Base-by-base conservation (phyloP, 352 stramenopile genomes). In the Albugo candida region DNA sequence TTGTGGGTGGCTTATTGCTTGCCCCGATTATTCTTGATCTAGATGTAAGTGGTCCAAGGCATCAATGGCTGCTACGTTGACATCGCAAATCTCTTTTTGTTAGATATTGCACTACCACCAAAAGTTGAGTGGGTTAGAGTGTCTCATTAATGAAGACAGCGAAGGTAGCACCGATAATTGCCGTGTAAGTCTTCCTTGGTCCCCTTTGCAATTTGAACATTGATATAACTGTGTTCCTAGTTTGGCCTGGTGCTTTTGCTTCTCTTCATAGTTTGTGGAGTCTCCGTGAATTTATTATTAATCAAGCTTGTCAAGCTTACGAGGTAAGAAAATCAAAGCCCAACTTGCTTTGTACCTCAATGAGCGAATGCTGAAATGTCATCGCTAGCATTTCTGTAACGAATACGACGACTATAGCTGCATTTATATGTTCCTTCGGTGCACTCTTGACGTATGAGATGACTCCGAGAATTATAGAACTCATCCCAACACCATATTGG, bases 1-100 rank as follows among this genome's bases (percentile, higher is more conserved):
- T 92, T 48, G 67, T 92, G 46, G 71, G 64, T 13, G 79, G 74
- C n/a, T 55, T 92, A 39, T 55, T 92, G 42, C 58, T 78, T 14
- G 76, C 79, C 27, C 79, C 79, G 0, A 51, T 92, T n/a, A 65
- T 86, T 18, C 88, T 92, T 46, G 75, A 92, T 46, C 57, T 75
- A 21, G 62, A 77, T 47, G 70, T 82, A 59, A 14, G 51, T 43
- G 31, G 36, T 8, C 3, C 3, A 24, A 8, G 3, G 17, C 38
- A 10, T 24, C 8, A 8, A 10, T 43, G 38, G 3, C 38, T 43
- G 8, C 17, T 43, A 41, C 8, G 8, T 43, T 43, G 38, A 43
- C 8, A 3, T 24, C 17, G 20, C 3, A 3, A 43, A 19, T 43
- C 38, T 8, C 8, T 8, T 43, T 3, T 43, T 19, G 20, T 10